A percentile compares a stretch with the other conserved stretches of the same genome.
Conservation (phyloP, 1,284 basidiomycete species). For the Chondrostereum purpureum region DNA sequence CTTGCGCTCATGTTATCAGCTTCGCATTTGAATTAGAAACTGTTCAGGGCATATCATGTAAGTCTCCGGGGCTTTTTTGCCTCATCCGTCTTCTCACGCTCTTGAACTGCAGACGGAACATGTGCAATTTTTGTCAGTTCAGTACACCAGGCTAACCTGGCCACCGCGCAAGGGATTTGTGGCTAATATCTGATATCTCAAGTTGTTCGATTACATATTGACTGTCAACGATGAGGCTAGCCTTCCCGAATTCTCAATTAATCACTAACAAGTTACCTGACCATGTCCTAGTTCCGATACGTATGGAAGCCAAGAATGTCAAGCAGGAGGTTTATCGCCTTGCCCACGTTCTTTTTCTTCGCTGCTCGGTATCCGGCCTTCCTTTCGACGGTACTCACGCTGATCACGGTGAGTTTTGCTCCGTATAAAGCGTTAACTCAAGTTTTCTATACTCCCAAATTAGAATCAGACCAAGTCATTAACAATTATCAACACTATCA, state of each 20-base stretch:
- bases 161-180: too few relatives aligned
- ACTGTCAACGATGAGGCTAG: slow-evolving; percentile 15
- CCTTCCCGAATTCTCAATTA: not conserved
- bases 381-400: slow-evolving; percentile 11
- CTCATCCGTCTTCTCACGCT: too few relatives aligned
- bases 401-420: slow-evolving; percentile 11
- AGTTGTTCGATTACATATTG: slow-evolving; percentile 17
- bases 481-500: slow-evolving; percentile 12
- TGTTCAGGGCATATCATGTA: slow-evolving; percentile 9
- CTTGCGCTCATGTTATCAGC: too few relatives aligned
- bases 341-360: slow-evolving; percentile 12
- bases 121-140: not conserved
- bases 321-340: slow-evolving; percentile 6
- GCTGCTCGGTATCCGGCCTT: slow-evolving; percentile 16
- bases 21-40: too few relatives aligned
- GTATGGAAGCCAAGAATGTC: slow-evolving; percentile 13
- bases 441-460: too few relatives aligned
- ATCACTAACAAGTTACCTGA: not conserved
- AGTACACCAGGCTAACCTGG: too few relatives aligned
- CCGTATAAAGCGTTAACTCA: too few relatives aligned
- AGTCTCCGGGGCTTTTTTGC: too few relatives aligned
- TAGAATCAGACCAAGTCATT: not conserved
- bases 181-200: not conserved
- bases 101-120: too few relatives aligned
- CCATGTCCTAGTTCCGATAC: slow-evolving; percentile 13